These are phyloP conservation scores for Coemansia biformis DNA, from an alignment of 192 early-diverging fungal genomes.

Conservation along the genomic window DNA sequence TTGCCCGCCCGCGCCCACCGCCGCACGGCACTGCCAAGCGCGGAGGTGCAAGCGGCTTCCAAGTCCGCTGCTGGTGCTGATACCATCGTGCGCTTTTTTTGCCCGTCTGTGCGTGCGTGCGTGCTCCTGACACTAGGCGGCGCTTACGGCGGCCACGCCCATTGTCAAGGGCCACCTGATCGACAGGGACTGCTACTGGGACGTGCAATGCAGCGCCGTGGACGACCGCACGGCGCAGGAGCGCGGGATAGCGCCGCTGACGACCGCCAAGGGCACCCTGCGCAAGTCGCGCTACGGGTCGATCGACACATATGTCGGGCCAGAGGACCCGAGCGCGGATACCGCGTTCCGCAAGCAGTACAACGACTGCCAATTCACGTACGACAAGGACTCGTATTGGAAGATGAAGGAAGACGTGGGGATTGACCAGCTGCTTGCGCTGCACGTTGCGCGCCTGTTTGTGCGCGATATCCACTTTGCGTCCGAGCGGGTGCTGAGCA, in stretches of 20 bases:
- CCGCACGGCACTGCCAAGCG: too few relatives aligned
- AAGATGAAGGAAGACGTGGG: slow-evolving; percentile 62
- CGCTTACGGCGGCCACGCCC: slow-evolving; percentile 86
- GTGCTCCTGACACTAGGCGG: too few relatives aligned
- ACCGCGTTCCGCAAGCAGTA: slow-evolving; percentile 71
- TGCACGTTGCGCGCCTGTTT: slow-evolving; percentile 89
- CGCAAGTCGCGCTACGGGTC: slow-evolving; percentile 94
- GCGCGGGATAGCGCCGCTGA: slow-evolving; percentile 74
- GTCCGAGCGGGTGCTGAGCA: slow-evolving; percentile 66
- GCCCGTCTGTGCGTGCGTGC: too few relatives aligned
- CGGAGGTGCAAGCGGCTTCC: too few relatives aligned
- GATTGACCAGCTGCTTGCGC: slow-evolving; percentile 81
- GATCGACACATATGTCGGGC: slow-evolving; percentile 80
- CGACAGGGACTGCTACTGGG: slow-evolving; percentile 96
- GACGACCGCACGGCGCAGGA: slow-evolving; percentile 92
- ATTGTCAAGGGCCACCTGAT: slow-evolving; percentile 89
- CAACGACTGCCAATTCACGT: slow-evolving; percentile 82
- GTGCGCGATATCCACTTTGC: slow-evolving; percentile 95
- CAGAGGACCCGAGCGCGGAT: slow-evolving; percentile 42
- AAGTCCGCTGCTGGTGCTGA: too few relatives aligned
- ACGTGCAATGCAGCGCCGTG: slow-evolving; percentile 85
- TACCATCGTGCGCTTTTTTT: too few relatives aligned
- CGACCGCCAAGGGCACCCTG: slow-evolving; percentile 68
- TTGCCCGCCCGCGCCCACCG: too few relatives aligned
- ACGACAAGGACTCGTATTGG: slow-evolving; percentile 72